Evolutionary conservation across 345 rosid genomes (phyloP).

Genomic region (Fremontodendron californicum): DNA sequence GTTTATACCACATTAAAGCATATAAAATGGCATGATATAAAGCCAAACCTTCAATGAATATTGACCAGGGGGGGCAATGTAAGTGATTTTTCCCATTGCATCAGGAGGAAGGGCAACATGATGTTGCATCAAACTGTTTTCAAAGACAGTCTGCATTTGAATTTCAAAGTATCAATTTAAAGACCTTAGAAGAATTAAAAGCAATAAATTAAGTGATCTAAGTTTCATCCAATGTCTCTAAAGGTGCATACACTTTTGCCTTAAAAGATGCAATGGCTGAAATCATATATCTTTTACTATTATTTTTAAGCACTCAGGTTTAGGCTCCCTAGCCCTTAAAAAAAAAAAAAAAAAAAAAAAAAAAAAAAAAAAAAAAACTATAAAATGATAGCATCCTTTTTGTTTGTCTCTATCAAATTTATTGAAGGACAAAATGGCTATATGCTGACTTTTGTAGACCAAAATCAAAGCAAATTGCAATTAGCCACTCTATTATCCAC

Average conservation of each 20-base stretch:
- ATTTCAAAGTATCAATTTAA: constrained; percentile 19
- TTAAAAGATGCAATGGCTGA: background rate
- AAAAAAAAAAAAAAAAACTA: background rate
- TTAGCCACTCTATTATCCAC: background rate
- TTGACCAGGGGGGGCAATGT: constrained; percentile 96
- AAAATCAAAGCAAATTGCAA: background rate
- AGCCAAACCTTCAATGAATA: constrained; percentile 79
- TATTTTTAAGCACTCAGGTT: background rate
- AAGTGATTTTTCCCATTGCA: constrained; percentile 92
- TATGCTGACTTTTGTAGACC: background rate
- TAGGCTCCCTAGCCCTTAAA: background rate
- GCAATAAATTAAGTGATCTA: background rate
- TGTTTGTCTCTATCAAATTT: background rate
- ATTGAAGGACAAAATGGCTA: background rate
- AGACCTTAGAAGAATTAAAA: background rate
- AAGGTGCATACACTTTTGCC: background rate
- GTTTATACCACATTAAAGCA: background rate
- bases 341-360: no score
- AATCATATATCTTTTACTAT: background rate
- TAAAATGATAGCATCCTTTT: background rate
- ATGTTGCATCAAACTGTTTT: constrained; percentile 90
- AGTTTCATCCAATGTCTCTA: background rate
- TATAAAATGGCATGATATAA: background rate
- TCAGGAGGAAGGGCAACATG: constrained; percentile 93
- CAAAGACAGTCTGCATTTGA: constrained; percentile 76